Evolutionary conservation across 305 asterid species (phyloP), one percentile per base, ranked within the genome.

Genomic region (Fraxinus nigra): DNA sequence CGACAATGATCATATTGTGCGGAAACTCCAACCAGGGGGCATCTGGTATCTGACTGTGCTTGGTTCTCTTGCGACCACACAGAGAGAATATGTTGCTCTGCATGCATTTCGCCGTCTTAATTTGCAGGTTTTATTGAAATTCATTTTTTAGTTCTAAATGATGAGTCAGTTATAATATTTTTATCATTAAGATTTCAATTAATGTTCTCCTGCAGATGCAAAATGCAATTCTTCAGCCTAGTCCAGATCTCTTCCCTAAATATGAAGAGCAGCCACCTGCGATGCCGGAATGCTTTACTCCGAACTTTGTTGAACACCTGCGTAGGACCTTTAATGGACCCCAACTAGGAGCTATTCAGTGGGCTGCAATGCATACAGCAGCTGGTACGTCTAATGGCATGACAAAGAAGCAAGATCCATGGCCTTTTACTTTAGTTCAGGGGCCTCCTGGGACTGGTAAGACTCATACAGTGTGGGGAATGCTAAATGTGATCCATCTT

Each of bases 381-480:
- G 99, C 99, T 70, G 99, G 99, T 70, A 92, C 97, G 35, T 88
- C 96, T 67, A 91, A 86, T 92, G 98, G 92, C 18, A 80, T 78
- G 81, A 82, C 95, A 33, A 97, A 92, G 92, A 97, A 92, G 88
- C 98, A 94, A 87, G 99, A 95, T 26, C 99, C 98, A 32, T 97
- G 99, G 98, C 98, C 99, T 18, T 97, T 97, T 85, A 97, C 99
- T 65, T 84, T 97, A 82, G 99, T 97, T 79, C 99, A 97, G 88
- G 99, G 99, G 65, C 99, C 99, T 43, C 99, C 99, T 59, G 99
- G 99, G 46, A 97, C 99, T 61, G 99, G 99, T 75, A 97, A 97
- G 89, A 97, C 99, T 13, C 98, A 97, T 80, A 97, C 99, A 13
- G 99, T 97, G 35, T 97, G 98, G 98, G 99, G 99, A 85, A 97